Percentiles rank a stretch among this genome's conserved stretches.
Conservation (phyloP, 805 yeast species). For the Diddensiella santjacobensis region DNA sequence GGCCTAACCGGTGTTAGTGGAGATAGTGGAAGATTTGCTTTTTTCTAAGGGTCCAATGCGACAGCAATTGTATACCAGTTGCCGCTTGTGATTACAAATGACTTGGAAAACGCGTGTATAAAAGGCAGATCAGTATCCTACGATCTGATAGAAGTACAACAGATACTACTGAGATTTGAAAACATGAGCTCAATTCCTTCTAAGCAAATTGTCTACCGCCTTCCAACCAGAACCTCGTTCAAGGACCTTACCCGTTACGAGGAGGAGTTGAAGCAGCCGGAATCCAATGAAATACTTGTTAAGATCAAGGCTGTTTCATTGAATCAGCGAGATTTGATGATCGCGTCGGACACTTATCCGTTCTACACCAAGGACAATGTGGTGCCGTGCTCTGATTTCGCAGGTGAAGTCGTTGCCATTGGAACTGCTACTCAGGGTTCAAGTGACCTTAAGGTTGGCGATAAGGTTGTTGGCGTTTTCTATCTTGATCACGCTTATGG, state of each 20-base stretch:
- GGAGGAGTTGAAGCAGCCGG: conserved; percentile 4
- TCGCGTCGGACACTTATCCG: conserved; percentile 8
- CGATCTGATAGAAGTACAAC: no score
- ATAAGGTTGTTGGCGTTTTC: conserved; percentile 12
- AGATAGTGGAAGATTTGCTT: no score
- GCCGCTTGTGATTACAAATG: no score
- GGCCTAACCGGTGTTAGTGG: no score
- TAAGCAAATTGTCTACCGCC: not conserved
- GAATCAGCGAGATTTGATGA: conserved; percentile 12
- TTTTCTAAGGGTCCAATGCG: no score
- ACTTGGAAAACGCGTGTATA: no score
- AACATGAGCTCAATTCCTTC: no score
- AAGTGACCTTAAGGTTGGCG: conserved; percentile 5
- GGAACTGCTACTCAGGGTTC: conserved; percentile 1
- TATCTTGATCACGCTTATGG: not conserved
- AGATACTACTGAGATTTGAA: no score
- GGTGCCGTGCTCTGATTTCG: conserved; percentile 14
- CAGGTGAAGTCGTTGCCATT: conserved; percentile 13
- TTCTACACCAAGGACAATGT: conserved; percentile 2
- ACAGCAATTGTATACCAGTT: no score
- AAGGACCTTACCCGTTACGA: not conserved
- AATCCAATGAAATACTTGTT: conserved; percentile 10
- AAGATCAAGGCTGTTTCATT: conserved; percentile 15
- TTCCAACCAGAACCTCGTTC: not conserved
- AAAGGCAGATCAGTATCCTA: not conserved